phyloP scores from a whole-genome alignment of 192 early-diverging fungal genomes.

The Mortierella antarctica region DNA sequence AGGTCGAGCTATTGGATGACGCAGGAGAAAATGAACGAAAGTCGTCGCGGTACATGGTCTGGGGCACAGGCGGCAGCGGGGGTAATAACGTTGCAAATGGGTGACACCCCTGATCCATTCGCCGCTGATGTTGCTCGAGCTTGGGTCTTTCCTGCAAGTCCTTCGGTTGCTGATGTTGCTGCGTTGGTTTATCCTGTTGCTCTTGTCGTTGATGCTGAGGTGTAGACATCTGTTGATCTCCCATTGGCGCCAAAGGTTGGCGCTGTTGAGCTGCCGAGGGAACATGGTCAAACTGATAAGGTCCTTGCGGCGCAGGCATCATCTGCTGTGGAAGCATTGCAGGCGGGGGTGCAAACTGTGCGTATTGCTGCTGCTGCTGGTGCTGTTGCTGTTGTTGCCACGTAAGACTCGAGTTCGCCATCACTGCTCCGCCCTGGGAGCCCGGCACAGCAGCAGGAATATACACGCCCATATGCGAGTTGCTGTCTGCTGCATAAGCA shows the following conservation, averaged over 20 bases:
- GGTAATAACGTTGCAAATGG: slow-evolving; percentile 20
- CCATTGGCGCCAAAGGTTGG: no score
- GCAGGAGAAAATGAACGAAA: slow-evolving; percentile 23
- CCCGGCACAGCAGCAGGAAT: not conserved
- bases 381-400: slow-evolving; percentile 19
- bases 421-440: not conserved
- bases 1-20: slow-evolving; percentile 28
- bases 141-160: not conserved
- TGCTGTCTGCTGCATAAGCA: slow-evolving; percentile 6
- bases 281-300: no score
- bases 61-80: slow-evolving; percentile 23
- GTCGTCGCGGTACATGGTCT: slow-evolving; percentile 3
- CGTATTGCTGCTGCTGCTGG: slow-evolving; percentile 10
- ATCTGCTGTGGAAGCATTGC: no score
- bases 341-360: not conserved
- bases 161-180: not conserved
- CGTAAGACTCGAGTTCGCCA: not conserved
- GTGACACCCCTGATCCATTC: not conserved
- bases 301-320: no score
- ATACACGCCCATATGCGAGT: slow-evolving; percentile 13
- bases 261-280: no score
- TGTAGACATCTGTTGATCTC: not conserved
- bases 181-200: slow-evolving; percentile 8
- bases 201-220: not conserved
- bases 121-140: slow-evolving; percentile 6